These are phyloP conservation scores for Suaeda aralocaspica DNA, from an alignment of 148 eudicot genomes.

Conservation along the genomic window DNA sequence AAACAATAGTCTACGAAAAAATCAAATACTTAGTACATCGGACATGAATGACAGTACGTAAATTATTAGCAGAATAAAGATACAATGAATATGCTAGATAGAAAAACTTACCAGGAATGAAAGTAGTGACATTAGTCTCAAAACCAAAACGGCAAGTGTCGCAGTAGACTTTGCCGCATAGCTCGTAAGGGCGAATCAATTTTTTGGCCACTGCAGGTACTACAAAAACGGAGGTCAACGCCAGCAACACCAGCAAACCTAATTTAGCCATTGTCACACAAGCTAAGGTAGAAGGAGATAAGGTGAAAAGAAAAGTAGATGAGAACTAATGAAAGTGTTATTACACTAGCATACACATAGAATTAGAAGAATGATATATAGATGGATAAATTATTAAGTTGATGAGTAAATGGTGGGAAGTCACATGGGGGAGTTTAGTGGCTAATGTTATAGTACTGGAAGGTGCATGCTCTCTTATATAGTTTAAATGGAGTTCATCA, in stretches of 20 bases:
- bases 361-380: neutral
- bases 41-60: no score
- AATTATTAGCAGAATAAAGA: no score
- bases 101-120: constrained; percentile 43
- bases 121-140: constrained; percentile 52
- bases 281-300: no score
- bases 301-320: no score
- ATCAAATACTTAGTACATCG: no score
- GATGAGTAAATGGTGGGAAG: neutral
- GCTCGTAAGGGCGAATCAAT: constrained; percentile 25
- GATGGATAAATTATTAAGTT: neutral
- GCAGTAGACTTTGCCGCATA: constrained; percentile 57
- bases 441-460: neutral
- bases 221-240: constrained; percentile 17
- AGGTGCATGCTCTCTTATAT: neutral
- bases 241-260: neutral
- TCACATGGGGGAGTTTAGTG: constrained; percentile 2
- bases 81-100: no score
- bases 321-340: no score
- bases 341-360: neutral
- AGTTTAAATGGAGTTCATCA: neutral
- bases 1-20: no score
- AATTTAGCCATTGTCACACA: constrained; percentile 15
- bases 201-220: constrained; percentile 20
- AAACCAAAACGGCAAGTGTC: constrained; percentile 78